These are phyloP conservation scores for Aspergillus nidulans DNA, from an alignment of 495 filamentous ascomycete species.

Conservation along the genomic window DNA sequence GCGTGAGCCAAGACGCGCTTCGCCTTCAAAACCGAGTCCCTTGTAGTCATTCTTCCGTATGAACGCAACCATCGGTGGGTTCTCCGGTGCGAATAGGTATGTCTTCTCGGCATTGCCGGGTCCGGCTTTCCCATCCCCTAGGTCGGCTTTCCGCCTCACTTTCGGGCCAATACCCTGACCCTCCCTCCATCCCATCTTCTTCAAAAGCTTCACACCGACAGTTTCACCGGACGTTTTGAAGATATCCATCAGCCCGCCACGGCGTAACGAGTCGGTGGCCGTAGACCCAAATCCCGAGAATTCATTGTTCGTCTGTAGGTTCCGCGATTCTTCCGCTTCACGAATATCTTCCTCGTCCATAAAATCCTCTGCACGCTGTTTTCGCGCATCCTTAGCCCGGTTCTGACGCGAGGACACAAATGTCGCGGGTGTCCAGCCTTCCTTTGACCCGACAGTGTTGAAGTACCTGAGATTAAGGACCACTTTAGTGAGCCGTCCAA, in stretches of 20 bases:
- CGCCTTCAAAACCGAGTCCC: slow-evolving; percentile 76
- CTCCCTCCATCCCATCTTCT: slow-evolving; percentile 94
- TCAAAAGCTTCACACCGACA: slow-evolving; percentile 82
- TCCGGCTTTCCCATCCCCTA: slow-evolving; percentile 49
- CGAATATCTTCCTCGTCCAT: slow-evolving; percentile 98
- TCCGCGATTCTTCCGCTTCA: slow-evolving; percentile 73
- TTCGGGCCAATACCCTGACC: slow-evolving; percentile 92
- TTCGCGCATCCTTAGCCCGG: slow-evolving; percentile 61
- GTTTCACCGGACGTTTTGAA: slow-evolving; percentile 75
- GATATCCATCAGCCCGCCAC: slow-evolving; percentile 67
- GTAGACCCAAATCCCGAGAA: slow-evolving; percentile 78
- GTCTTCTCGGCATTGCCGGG: slow-evolving; percentile 41
- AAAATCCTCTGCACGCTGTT: slow-evolving; percentile 80
- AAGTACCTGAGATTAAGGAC: slow-evolving; percentile 63
- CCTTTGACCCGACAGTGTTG: slow-evolving; percentile 96
- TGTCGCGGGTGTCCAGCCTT: slow-evolving; percentile 90
- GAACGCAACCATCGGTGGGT: slow-evolving; percentile 72
- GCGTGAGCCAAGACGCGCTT: slow-evolving; percentile 48
- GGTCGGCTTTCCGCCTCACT: slow-evolving; percentile 67
- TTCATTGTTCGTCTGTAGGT: slow-evolving; percentile 62
- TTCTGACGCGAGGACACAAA: slow-evolving; percentile 88
- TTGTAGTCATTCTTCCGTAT: slow-evolving; percentile 71
- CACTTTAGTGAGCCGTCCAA: slow-evolving; percentile 28
- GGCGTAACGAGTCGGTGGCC: slow-evolving; percentile 47
- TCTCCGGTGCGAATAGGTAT: slow-evolving; percentile 85